Percentiles rank a stretch among this genome's conserved stretches.
Evolutionary conservation across 1,139 yeast species (phyloP).

Genomic region (Yamadazyma pseudoaaseri): DNA sequence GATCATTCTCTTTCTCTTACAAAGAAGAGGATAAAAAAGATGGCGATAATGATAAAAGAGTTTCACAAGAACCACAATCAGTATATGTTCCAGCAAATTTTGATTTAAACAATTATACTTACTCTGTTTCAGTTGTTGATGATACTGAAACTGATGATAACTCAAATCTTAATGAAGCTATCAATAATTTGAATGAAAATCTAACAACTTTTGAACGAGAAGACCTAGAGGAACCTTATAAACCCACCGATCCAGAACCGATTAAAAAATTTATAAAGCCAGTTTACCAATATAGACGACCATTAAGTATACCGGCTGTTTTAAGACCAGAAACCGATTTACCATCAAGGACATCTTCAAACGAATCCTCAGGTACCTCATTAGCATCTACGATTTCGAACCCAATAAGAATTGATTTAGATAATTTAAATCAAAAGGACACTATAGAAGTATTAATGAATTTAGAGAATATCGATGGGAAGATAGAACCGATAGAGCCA

Average conservation of each 20-base stretch:
- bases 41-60: neutral
- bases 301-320: conserved; percentile 43
- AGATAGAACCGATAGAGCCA: conserved; percentile 26
- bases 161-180: conserved; percentile 18
- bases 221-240: conserved; percentile 4
- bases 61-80: conserved; percentile 4
- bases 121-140: conserved; percentile 10
- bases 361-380: conserved; percentile 1
- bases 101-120: conserved; percentile 28
- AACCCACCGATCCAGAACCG: neutral
- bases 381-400: neutral
- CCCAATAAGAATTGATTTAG: conserved; percentile 1
- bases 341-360: conserved; percentile 1
- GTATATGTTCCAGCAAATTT: conserved; percentile 41
- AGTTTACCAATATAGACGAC: conserved; percentile 39
- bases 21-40: conserved; percentile 4
- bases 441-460: conserved; percentile 3
- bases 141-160: conserved; percentile 3
- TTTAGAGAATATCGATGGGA: conserved; percentile 3
- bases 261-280: conserved; percentile 15
- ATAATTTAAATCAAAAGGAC: conserved; percentile 2
- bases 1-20: conserved; percentile 4
- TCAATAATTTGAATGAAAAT: conserved; percentile 25
- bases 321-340: conserved; percentile 26
- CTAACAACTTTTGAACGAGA: conserved; percentile 16